Conservation (phyloP, 2,329 filamentous ascomycete genomes). For the Neofusicoccum parvum region DNA sequence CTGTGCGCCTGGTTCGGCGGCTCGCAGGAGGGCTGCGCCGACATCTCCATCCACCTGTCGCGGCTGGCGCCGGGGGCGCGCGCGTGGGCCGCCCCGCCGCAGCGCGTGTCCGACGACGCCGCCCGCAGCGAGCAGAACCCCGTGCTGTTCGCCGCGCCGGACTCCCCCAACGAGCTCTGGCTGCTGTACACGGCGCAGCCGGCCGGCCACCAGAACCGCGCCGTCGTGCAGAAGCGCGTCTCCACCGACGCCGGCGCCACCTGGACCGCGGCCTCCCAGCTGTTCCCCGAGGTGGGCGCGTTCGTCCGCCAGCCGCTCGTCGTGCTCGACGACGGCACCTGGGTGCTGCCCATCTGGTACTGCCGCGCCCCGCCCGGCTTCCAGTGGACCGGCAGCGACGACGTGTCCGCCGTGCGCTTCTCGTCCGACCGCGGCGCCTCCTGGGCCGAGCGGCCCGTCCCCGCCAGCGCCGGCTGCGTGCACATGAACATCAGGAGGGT, state of each 20-base stretch:
- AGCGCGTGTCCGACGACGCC: constrained; percentile 43
- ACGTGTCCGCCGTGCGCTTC: constrained; percentile 44
- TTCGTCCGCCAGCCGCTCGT: constrained; percentile 49
- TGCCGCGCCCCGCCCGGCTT: constrained; percentile 45
- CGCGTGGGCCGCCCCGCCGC: constrained; percentile 36
- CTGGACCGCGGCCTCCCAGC: constrained; percentile 39
- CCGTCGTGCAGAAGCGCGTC: constrained; percentile 40
- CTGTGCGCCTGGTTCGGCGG: constrained; percentile 52
- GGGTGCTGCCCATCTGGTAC: constrained; percentile 49
- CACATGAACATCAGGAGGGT: constrained; percentile 48
- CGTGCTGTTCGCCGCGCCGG: constrained; percentile 43
- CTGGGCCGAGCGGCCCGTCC: constrained; percentile 44
- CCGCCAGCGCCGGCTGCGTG: constrained; percentile 43
- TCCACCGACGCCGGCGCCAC: constrained; percentile 41
- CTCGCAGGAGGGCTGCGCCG: constrained; percentile 48
- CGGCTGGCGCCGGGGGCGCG: constrained; percentile 34
- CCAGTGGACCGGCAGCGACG: constrained; percentile 50
- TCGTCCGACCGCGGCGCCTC: constrained; percentile 42
- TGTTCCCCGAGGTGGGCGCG: constrained; percentile 41
- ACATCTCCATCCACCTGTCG: constrained; percentile 49
- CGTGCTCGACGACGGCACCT: constrained; percentile 40
- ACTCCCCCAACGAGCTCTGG: constrained; percentile 39
- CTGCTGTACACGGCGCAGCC: constrained; percentile 51
- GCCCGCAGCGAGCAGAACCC: constrained; percentile 51
- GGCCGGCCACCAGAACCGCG: constrained; percentile 48